Conservation (phyloP, 2,329 filamentous ascomycete genomes). For the Exophiala oligosperma region DNA sequence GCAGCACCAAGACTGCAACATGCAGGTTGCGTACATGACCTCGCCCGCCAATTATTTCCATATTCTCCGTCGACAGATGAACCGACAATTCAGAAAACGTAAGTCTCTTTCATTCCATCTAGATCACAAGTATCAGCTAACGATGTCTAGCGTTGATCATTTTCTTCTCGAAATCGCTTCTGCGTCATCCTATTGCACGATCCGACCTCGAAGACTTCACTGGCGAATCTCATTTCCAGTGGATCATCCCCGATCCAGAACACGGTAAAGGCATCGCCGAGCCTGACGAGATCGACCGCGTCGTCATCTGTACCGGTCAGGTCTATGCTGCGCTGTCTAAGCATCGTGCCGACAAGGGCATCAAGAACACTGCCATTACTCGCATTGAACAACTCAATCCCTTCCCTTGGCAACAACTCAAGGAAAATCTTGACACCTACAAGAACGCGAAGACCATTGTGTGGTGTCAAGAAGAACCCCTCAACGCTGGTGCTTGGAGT, state of each 20-base stretch:
- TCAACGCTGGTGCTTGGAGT: conserved; percentile 95
- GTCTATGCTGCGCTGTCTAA: conserved; percentile 89
- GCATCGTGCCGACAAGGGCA: conserved; percentile 80
- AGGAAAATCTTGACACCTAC: conserved; percentile 95
- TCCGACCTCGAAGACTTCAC: conserved; percentile 89
- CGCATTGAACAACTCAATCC: conserved; percentile 97
- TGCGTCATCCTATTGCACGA: conserved; percentile 89
- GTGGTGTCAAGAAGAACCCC: conserved; percentile 95
- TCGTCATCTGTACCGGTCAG: conserved; percentile 92
- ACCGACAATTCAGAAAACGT: conserved; percentile 99
- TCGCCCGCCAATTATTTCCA: conserved; percentile 95
- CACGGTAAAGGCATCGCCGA: conserved; percentile 75
- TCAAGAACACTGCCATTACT: conserved; percentile 90
- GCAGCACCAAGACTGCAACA: conserved; percentile 99
- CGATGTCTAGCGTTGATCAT: conserved; percentile 72
- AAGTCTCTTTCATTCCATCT: conserved; percentile 45
- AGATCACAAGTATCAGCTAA: not conserved
- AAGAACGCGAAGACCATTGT: conserved; percentile 97
- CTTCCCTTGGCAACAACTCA: conserved; percentile 96
- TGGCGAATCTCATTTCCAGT: conserved; percentile 89
- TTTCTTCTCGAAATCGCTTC: conserved; percentile 97
- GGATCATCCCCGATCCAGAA: conserved; percentile 89
- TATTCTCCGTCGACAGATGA: conserved; percentile 93
- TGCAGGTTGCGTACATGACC: conserved; percentile 98
- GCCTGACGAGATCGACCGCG: conserved; percentile 85